Evolutionary conservation across 1,284 basidiomycete species (phyloP), one percentile per base, ranked within the genome.

Genomic region (Pseudozyma sp.): DNA sequence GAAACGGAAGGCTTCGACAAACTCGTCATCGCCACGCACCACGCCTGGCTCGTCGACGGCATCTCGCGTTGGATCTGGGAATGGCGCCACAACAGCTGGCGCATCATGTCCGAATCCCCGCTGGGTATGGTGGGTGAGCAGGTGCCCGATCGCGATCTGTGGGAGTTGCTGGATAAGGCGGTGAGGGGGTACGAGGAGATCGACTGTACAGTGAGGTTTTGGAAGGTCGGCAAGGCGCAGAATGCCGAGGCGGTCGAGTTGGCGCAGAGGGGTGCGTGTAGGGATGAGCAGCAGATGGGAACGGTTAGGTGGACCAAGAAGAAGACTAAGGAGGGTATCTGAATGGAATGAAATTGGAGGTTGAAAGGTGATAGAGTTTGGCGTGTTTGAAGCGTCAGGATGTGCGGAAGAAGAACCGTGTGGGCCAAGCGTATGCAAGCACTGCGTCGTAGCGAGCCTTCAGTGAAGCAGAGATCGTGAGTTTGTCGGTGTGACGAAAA

Each of bases 1-100:
- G 81, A 83, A 37, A 51, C 73, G 13, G 82, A 84, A 50, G 82
- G 82, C 8, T 82, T 82, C 29, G 78, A 83, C 63, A 80, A 83
- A 68, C 65, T 84, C 42, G 82, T 84, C 24, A 59, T 84, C 14
- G 82, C 77, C 29, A 78, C 77, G 7, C 74, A 80, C 44, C 76
- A 83, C 44, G 47, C 58, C 5, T 84, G 82, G 82, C 68, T 84
- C 14, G 82, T 83, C 34, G 75, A 74, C 43, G 82, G 81, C 0
- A 83, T 83, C 57, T 46, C 70, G 13, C 42, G 78, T 10, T 77
- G 81, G 63, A 83, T 84, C 58, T 84, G 78, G 78, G 64, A 72
- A 46, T 84, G 82, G 82, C 60, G 77, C 9, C 57, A 68, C 31
- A 81, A 82, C 55, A 64, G 63, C n/a, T 84, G 81, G 81, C 45